Evolutionary conservation across 352 stramenopile species (phyloP).

Genomic region (Pythium aristosporum): DNA sequence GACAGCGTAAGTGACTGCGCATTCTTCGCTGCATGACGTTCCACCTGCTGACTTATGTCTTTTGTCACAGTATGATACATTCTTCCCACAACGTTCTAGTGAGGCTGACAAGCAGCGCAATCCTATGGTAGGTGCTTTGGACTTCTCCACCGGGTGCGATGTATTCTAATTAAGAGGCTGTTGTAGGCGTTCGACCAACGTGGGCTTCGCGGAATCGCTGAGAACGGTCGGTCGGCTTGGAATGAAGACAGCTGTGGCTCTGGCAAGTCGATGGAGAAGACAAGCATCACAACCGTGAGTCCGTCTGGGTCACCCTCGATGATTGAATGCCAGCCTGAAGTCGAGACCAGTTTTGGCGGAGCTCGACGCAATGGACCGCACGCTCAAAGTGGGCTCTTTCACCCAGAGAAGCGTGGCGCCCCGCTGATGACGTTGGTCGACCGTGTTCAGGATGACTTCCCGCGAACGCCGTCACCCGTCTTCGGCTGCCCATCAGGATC

Average conservation of each 20-base stretch:
- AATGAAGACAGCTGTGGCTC: slow-evolving; percentile 4
- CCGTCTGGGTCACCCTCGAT: slow-evolving; percentile 15
- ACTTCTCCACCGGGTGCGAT: not conserved
- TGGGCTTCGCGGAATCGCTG: slow-evolving; percentile 8
- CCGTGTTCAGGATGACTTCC: slow-evolving; percentile 81
- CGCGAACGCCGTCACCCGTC: slow-evolving; percentile 61
- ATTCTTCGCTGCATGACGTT: not conserved
- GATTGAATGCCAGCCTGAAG: slow-evolving; percentile 2
- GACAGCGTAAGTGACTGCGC: slow-evolving; percentile 36
- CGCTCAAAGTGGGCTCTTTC: slow-evolving; percentile 3
- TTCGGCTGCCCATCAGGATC: slow-evolving; percentile 32
- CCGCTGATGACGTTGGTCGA: slow-evolving; percentile 56
- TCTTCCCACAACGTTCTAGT: slow-evolving; percentile 5
- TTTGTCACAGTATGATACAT: slow-evolving; percentile 13
- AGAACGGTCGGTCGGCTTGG: slow-evolving; percentile 11
- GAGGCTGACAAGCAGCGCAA: slow-evolving; percentile 3
- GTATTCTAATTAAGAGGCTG: not conserved
- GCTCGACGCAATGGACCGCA: not conserved
- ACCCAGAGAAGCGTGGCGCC: not conserved
- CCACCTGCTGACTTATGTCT: not conserved
- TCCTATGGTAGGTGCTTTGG: slow-evolving; percentile 3
- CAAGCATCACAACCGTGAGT: slow-evolving; percentile 23
- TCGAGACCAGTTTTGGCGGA: not conserved
- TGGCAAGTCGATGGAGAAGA: slow-evolving; percentile 19
- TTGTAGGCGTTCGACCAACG: slow-evolving; percentile 2